Evolutionary conservation across 441 rosid species (phyloP), one percentile per base, ranked within the genome.

Genomic region (Hura crepitans): DNA sequence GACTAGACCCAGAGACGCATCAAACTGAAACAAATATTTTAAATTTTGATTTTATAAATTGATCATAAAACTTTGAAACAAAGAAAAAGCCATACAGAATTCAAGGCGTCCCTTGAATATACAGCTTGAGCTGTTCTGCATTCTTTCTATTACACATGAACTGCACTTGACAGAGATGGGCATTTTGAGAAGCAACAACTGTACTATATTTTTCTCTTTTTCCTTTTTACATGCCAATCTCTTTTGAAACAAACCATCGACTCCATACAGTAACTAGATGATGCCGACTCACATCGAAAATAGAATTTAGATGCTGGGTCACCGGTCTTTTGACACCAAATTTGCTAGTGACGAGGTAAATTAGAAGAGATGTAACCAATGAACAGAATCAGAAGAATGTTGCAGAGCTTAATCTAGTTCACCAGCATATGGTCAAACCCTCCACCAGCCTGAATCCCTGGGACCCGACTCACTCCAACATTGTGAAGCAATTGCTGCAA

Each of bases 401-500:
- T 58, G 46, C 23, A 6, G 5, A 7, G n/a, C 57, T 37, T 13
- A 46, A 43, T 74, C 78, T 75, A 84, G 85, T 82, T 95, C 76
- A 89, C 80, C 78, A 89, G 79, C 97, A 92, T 85, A 84, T 89
- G 99, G 42, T 92, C 97, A 55, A 95, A 95, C 66, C 90, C 96
- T 56, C 84, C 93, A 12, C 91, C 90, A 11, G 85, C 81, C 75
- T 85, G 97, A 70, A 92, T 87, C 30, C 87, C 75, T 0, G 97
- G 89, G 43, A 87, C 91, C 23, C 96, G 90, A 69, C 68, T 83
- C 72, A 81, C 91, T 31, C 89, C 94, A 18, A 95, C 96, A 68
- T 87, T 95, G 81, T 82, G 87, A 78, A 92, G 98, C 85, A 95
- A 71, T 79, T 92, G 99, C 46, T 95, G 99, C 79, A 92, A 90